Conservation (phyloP, 768 basidiomycete genomes). For the Calocera cornea region DNA sequence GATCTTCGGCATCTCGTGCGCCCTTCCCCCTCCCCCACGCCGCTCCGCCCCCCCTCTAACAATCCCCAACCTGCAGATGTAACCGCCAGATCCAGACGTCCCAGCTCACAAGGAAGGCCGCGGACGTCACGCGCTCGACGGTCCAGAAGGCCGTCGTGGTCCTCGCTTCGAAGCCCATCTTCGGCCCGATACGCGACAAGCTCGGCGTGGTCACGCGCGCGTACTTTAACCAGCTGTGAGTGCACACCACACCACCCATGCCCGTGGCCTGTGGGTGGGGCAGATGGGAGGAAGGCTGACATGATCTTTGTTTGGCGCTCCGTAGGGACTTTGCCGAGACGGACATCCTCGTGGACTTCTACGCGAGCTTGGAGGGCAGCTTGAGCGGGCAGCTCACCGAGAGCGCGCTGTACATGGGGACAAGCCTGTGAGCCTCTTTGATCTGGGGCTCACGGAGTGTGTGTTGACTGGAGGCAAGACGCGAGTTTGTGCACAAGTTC, state of each 20-base stretch:
- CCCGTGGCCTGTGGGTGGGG: too few species aligned
- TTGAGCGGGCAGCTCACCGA: slow-evolving; percentile 75
- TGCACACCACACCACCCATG: not conserved
- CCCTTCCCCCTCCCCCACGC: slow-evolving; percentile 12
- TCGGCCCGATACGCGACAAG: slow-evolving; percentile 93
- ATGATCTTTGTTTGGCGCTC: too few species aligned
- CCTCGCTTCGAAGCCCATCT: slow-evolving; percentile 76
- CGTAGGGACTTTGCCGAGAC: slow-evolving; percentile 74
- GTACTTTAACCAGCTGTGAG: slow-evolving; percentile 68
- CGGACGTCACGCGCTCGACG: slow-evolving; percentile 83
- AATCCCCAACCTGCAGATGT: slow-evolving; percentile 38
- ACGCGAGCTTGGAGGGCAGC: slow-evolving; percentile 57
- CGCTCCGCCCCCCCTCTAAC: slow-evolving; percentile 5
- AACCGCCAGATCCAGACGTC: slow-evolving; percentile 86
- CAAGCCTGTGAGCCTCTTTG: slow-evolving; percentile 45
- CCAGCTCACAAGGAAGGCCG: slow-evolving; percentile 51
- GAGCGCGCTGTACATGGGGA: slow-evolving; percentile 93
- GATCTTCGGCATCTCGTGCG: slow-evolving; percentile 91
- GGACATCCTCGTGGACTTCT: slow-evolving; percentile 80
- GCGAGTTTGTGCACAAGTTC: slow-evolving; percentile 87
- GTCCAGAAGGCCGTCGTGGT: slow-evolving; percentile 98
- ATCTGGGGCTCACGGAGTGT: not conserved
- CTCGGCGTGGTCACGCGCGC: slow-evolving; percentile 88
- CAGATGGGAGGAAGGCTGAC: not conserved
- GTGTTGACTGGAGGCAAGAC: slow-evolving; percentile 32